Evolutionary conservation across 228 moss, liverwort and hornwort species (phyloP), one percentile per base, ranked within the genome.

Genomic region (Sphagnum fallax): DNA sequence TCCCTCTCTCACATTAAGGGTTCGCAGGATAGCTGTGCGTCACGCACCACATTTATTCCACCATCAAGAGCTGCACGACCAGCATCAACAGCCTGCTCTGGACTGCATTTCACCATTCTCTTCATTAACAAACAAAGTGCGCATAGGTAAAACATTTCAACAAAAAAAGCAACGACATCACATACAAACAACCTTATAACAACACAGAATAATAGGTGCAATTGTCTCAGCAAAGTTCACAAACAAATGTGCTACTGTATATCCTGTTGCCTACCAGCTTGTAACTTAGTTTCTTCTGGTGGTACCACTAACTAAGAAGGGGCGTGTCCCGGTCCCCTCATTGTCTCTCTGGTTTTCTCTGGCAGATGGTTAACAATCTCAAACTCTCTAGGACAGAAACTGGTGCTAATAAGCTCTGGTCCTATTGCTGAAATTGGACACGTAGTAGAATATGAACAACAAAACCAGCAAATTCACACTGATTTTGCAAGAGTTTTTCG

Each of bases 31-130:
- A 32, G 32, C 32, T 32, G 2, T 32, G 32, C 2, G 32, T 32
- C 32, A 47, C 71, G 68, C 77, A 93, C 94, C 88, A 84, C 91
- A 73, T 78, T 77, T 57, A 91, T 66, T 71, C 94, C 94, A 77
- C 89, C 88, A 70, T 94, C 84, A 50, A 94, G 80, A 69, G 91
- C 88, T 60, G 91, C 94, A 66, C 91, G 86, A 73, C 81, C 91
- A 55, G 91, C 94, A 75, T 74, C 74, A 64, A 94, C 76, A 13
- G 90, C 94, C 71, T 84, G 71, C 13, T 75, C 83, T 76, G 87
- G 74, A 71, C 91, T 93, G 87, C 77, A 79, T 72, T 63, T 68
- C 11, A 6, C 67, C 32, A 32, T 1, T 32, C 32, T 18, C 13
- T 52, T 53, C 60, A 8, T 5, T 4, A 6, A 73, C 48, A 6